Conservation (phyloP, 2,329 filamentous ascomycete genomes). For the Amauroascus verrucosus region DNA sequence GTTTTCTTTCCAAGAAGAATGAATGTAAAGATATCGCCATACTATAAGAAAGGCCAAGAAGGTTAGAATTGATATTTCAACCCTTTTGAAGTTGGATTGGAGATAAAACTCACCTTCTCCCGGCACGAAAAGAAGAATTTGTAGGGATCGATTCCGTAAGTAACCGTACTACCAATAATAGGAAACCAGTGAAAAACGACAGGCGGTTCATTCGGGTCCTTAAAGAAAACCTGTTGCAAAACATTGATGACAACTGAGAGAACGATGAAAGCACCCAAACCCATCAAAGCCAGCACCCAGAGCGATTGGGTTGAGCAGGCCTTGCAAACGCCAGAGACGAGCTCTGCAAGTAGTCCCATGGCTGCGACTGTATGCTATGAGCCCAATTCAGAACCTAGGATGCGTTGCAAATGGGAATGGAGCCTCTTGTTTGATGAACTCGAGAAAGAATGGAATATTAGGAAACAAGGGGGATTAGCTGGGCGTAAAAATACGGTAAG, state of each 20-base stretch:
- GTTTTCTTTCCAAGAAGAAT: conserved; percentile 80
- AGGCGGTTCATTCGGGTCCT: conserved; percentile 67
- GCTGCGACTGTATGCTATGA: neutral
- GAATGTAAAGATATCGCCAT: conserved; percentile 85
- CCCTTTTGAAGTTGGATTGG: neutral
- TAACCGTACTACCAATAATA: conserved; percentile 79
- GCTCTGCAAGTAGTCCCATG: conserved; percentile 45
- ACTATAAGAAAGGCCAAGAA: conserved; percentile 39
- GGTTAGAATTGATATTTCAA: neutral
- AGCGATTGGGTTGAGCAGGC: conserved; percentile 39
- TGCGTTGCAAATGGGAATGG: neutral
- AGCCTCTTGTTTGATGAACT: neutral
- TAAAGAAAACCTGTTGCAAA: conserved; percentile 65
- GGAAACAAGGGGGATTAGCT: neutral
- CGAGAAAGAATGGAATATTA: neutral
- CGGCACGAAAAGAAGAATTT: conserved; percentile 55
- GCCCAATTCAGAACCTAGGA: neutral
- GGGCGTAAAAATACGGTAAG: neutral
- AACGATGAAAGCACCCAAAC: conserved; percentile 40
- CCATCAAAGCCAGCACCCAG: conserved; percentile 38
- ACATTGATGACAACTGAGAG: conserved; percentile 66
- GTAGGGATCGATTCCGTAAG: conserved; percentile 78
- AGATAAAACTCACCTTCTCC: conserved; percentile 52
- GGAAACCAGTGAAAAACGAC: conserved; percentile 56
- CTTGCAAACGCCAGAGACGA: conserved; percentile 37